A percentile compares a stretch with the other conserved stretches of the same genome.
phyloP scores from a whole-genome alignment of 306 rosid species.

The Bauhinia variegata region DNA sequence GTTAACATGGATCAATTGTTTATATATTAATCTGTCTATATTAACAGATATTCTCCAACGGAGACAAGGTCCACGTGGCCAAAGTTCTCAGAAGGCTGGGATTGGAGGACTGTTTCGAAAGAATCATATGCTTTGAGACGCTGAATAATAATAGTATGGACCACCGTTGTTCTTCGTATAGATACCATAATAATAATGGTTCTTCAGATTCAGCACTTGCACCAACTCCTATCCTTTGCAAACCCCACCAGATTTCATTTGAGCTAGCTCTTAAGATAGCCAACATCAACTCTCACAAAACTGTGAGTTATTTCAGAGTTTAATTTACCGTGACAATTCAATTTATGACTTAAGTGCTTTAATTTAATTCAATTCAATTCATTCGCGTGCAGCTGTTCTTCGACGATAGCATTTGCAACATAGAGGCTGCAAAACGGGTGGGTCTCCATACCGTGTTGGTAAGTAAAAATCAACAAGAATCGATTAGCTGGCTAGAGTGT shows the following conservation, averaged over 20 bases:
- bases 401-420: conserved; percentile 51
- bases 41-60: conserved; percentile 50
- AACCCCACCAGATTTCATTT: conserved; percentile 53
- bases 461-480: conserved; percentile 3
- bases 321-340: too few species aligned
- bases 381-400: conserved; percentile 50
- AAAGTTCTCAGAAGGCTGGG: conserved; percentile 58
- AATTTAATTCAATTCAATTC: too few species aligned
- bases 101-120: conserved; percentile 64
- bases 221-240: conserved; percentile 51
- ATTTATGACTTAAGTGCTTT: too few species aligned
- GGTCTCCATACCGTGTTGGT: conserved; percentile 59
- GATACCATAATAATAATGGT: background rate
- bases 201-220: conserved; percentile 8
- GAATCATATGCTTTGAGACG: conserved; percentile 57
- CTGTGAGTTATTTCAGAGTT: conserved; percentile 39
- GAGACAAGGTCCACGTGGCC: conserved; percentile 45
- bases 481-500: too few species aligned
- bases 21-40: background rate
- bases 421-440: conserved; percentile 44
- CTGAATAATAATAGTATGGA: conserved; percentile 41
- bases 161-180: background rate
- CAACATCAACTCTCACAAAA: conserved; percentile 49
- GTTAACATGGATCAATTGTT: background rate
- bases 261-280: conserved; percentile 47